Percentiles rank a stretch among this genome's conserved stretches.
phyloP scores from a whole-genome alignment of 2,329 filamentous ascomycete genomes.

The Parasarocladium wereldwijsianum region DNA sequence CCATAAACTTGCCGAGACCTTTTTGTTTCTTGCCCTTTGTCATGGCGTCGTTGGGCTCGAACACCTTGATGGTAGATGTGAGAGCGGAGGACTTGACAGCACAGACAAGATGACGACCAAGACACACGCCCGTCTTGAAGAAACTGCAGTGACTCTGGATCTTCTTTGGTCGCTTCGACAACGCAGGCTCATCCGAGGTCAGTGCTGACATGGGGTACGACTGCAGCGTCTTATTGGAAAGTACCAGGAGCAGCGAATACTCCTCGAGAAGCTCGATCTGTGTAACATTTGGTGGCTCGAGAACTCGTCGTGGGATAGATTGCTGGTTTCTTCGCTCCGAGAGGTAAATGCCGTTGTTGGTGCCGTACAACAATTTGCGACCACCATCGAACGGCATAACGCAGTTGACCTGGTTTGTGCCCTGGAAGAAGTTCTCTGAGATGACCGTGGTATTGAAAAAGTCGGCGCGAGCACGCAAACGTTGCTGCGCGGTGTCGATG shows the following conservation, averaged over 20 bases:
- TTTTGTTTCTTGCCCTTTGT: conserved; percentile 91
- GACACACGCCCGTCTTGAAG: conserved; percentile 92
- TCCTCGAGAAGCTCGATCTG: conserved; percentile 95
- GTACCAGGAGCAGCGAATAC: conserved; percentile 77
- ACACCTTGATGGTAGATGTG: conserved; percentile 97
- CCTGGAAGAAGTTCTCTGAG: conserved; percentile 44
- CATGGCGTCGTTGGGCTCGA: conserved; percentile 90
- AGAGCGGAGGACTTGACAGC: conserved; percentile 89
- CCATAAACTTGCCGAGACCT: conserved; percentile 91
- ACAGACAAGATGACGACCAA: conserved; percentile 87
- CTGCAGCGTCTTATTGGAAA: conserved; percentile 84
- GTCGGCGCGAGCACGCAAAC: conserved; percentile 71
- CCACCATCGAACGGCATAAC: conserved; percentile 91
- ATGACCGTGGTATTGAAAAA: conserved; percentile 68
- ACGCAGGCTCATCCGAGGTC: conserved; percentile 66
- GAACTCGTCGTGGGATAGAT: conserved; percentile 61
- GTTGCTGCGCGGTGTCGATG: conserved; percentile 81
- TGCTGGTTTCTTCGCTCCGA: conserved; percentile 86
- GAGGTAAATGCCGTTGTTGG: conserved; percentile 84
- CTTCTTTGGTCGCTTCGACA: conserved; percentile 81
- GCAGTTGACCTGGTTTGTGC: conserved; percentile 78
- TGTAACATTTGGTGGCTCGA: conserved; percentile 77
- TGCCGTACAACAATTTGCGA: conserved; percentile 85
- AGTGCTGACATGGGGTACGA: conserved; percentile 81
- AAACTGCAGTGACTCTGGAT: conserved; percentile 97